These are phyloP conservation scores for Lentinula edodes DNA, from an alignment of 768 basidiomycete species.

Conservation along the genomic window DNA sequence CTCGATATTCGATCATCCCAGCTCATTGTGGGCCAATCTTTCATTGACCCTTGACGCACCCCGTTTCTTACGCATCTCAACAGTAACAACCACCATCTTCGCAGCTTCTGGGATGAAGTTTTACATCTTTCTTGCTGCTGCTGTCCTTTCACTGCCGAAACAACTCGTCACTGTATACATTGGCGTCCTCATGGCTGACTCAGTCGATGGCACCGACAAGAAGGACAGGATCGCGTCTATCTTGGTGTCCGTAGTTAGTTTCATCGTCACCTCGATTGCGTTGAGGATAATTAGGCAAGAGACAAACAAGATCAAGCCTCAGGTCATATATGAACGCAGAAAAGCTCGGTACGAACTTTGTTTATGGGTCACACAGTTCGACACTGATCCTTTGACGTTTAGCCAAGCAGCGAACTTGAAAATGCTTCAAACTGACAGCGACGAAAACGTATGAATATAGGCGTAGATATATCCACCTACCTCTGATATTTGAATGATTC, in stretches of 20 bases:
- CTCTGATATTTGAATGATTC: too few relatives aligned
- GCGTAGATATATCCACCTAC: too few relatives aligned
- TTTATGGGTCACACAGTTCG: neutral
- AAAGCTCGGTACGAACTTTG: neutral
- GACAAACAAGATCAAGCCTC: neutral
- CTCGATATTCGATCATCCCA: slow-evolving; percentile 37
- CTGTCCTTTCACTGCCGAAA: slow-evolving; percentile 28
- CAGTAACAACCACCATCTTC: slow-evolving; percentile 23
- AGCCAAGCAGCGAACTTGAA: neutral
- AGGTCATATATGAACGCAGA: slow-evolving; percentile 4
- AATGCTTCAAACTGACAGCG: too few relatives aligned
- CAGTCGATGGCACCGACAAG: neutral
- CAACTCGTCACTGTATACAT: slow-evolving; percentile 32
- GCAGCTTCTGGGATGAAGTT: slow-evolving; percentile 26
- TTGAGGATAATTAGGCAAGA: neutral
- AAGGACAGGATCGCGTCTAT: neutral
- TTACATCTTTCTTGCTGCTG: slow-evolving; percentile 26
- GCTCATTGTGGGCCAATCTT: slow-evolving; percentile 9
- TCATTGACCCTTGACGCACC: too few relatives aligned
- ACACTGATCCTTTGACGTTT: neutral
- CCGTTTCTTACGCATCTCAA: slow-evolving; percentile 12
- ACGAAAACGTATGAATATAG: too few relatives aligned
- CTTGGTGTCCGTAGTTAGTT: neutral
- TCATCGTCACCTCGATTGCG: neutral
- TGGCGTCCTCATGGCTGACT: neutral